Conservation (phyloP, 768 basidiomycete genomes). For the Phylloporus rhodoxanthus region DNA sequence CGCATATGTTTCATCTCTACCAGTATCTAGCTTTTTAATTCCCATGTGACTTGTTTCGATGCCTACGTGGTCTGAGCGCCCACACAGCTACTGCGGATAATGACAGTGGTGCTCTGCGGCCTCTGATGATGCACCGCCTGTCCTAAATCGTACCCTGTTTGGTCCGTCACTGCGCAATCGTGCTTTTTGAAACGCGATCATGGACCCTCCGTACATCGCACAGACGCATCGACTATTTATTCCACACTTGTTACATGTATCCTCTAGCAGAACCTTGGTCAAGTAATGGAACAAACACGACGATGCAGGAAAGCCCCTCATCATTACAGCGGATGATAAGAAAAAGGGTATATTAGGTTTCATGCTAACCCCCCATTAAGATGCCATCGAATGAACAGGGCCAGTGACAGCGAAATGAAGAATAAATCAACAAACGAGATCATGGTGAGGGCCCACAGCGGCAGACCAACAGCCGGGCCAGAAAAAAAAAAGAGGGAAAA, state of each 20-base stretch:
- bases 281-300: not conserved
- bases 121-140: too few species aligned
- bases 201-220: not conserved
- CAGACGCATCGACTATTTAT: not conserved
- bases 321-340: conserved; percentile 20
- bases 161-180: not conserved
- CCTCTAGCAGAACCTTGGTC: conserved; percentile 1
- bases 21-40: not conserved
- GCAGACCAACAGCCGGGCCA: not conserved
- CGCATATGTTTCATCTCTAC: not conserved
- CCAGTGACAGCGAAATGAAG: not conserved
- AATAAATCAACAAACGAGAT: conserved; percentile 4
- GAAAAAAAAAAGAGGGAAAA: not conserved
- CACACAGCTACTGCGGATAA: not conserved
- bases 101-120: not conserved
- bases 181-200: not conserved
- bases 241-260: not conserved
- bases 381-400: not conserved
- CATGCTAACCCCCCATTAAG: conserved; percentile 14
- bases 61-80: too few species aligned
- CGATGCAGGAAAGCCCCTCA: conserved; percentile 3
- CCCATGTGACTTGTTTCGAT: not conserved
- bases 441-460: conserved; percentile 4
- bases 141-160: too few species aligned
- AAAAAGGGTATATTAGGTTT: conserved; percentile 24